These are phyloP conservation scores for Pisolithus albus DNA, from an alignment of 768 basidiomycete genomes.

Conservation along the genomic window DNA sequence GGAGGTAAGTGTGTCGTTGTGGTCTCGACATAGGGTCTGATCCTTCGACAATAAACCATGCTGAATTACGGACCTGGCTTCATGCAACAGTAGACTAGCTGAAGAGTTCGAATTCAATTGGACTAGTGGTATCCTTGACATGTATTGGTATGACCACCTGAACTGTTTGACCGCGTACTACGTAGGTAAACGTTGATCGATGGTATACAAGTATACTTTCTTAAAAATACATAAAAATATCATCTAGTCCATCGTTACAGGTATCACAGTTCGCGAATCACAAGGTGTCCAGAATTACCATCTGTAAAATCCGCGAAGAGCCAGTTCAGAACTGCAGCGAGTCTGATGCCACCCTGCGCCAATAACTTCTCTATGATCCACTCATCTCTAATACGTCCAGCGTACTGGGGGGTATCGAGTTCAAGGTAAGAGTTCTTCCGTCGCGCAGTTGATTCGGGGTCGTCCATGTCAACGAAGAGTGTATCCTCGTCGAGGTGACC, in stretches of 20 bases:
- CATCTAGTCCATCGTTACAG: not conserved
- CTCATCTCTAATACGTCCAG: slow-evolving; percentile 56
- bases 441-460: not conserved
- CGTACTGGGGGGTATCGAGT: slow-evolving; percentile 76
- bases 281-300: not conserved
- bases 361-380: slow-evolving; percentile 78
- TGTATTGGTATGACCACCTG: too few species aligned
- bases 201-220: too few species aligned
- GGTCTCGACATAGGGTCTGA: too few species aligned
- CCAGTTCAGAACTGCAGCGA: slow-evolving; percentile 78
- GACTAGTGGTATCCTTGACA: too few species aligned
- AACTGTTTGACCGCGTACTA: too few species aligned
- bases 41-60: too few species aligned
- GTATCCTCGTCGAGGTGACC: not conserved
- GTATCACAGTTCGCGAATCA: not conserved
- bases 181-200: too few species aligned
- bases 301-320: slow-evolving; percentile 37
- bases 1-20: too few species aligned
- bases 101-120: too few species aligned
- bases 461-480: not conserved
- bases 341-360: slow-evolving; percentile 74
- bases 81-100: too few species aligned
- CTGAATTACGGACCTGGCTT: too few species aligned
- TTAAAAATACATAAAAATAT: not conserved
- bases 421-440: slow-evolving; percentile 45